Percentiles rank a stretch among this genome's conserved stretches.
phyloP scores from a whole-genome alignment of 1,139 yeast species.

The Cylindricascospora bacillispora region DNA sequence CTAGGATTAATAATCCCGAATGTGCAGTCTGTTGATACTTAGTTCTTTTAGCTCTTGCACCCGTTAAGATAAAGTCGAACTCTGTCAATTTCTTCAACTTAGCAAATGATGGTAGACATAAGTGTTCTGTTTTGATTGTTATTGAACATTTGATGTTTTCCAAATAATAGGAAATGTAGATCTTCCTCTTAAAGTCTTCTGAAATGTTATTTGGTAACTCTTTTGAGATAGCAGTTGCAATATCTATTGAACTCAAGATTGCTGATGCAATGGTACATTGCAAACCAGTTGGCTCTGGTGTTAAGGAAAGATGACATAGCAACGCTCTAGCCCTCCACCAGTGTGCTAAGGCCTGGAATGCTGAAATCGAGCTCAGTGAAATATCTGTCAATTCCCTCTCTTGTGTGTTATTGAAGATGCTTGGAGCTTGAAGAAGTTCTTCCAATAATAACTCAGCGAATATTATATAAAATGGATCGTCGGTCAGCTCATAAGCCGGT shows the following conservation, averaged over 20 bases:
- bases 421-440: slow-evolving; percentile 27
- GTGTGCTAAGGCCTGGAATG: slow-evolving; percentile 34
- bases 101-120: slow-evolving; percentile 37
- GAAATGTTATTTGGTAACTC: slow-evolving; percentile 13
- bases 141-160: slow-evolving; percentile 56
- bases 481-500: slow-evolving; percentile 46
- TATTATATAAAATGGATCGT: slow-evolving; percentile 41
- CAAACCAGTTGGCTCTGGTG: slow-evolving; percentile 43
- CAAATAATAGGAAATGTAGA: slow-evolving; percentile 40
- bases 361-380: slow-evolving; percentile 13
- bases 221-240: slow-evolving; percentile 20
- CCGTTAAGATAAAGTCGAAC: slow-evolving; percentile 59
- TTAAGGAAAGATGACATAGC: slow-evolving; percentile 47
- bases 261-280: slow-evolving; percentile 27
- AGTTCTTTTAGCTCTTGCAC: slow-evolving; percentile 81
- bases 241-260: slow-evolving; percentile 18
- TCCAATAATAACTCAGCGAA: slow-evolving; percentile 43
- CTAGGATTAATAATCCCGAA: slow-evolving; percentile 68
- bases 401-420: slow-evolving; percentile 23
- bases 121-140: slow-evolving; percentile 49
- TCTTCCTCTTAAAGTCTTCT: slow-evolving; percentile 24
- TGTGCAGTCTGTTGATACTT: slow-evolving; percentile 63
- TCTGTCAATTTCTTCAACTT: slow-evolving; percentile 47
- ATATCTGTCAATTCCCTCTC: slow-evolving; percentile 11
- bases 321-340: slow-evolving; percentile 71